Base-by-base conservation (phyloP, 2,329 filamentous ascomycete genomes). In the Myrmaecium sp. region DNA sequence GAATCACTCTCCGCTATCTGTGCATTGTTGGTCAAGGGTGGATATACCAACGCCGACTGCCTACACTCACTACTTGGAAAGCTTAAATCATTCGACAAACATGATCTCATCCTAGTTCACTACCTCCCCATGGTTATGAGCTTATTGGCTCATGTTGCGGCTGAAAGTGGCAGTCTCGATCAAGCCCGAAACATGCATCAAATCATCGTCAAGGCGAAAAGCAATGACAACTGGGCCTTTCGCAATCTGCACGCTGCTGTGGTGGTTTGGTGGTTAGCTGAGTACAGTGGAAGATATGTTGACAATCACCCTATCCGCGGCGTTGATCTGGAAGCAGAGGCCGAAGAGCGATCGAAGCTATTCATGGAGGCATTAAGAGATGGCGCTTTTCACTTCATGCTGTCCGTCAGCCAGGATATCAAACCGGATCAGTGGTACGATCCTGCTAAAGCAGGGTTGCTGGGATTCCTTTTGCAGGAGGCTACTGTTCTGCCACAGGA, bases 271-370 rank as follows among this genome's bases (percentile, higher is more conserved):
- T 98, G 89, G 89, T 65, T 94, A 24, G 75, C 81, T 17, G 83
- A 95, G 43, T 94, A 94, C 52, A 89, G 80, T 37, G 81, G 82
- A 3, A 80, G 82, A 61, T 93, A 84, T 46, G 64, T 80, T 31
- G 82, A 92, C 39, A 68, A 75, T 40, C 39, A 38, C 16, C 60
- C 61, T 14, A 59, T 72, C 15, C 60, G 62, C 22, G 67, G 65
- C 25, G 65, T 76, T 29, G 69, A 83, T 41, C 54, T 80, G 17
- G 55, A 59, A 25, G 54, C 57, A 52, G 81, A 89, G 49, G 70
- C 76, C 28, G 68, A 69, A 25, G 65, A 74, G 36, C 65, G 82
- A 32, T 72, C 75, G 3, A 75, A 74, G 32, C 63, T 72, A 18
- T 91, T 92, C 41, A 60, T 75, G 28, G 71, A 80, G 27, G 69